Conservation (phyloP, 129 eudicot genomes). For the Artemisia argyi region DNA sequence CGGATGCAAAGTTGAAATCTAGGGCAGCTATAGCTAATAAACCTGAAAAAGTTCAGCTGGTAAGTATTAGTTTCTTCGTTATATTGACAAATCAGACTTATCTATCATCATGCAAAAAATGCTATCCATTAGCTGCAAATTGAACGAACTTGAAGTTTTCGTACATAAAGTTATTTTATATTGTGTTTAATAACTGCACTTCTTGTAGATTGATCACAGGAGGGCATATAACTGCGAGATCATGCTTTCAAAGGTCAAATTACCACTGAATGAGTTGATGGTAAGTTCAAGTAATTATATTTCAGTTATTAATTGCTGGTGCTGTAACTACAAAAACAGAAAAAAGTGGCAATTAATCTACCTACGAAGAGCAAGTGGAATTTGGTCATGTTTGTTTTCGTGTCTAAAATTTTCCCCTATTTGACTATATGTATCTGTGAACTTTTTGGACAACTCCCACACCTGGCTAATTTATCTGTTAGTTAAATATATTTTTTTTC, state of each 20-base stretch:
- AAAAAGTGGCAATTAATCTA: too few relatives aligned
- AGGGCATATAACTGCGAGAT: slow-evolving; percentile 96
- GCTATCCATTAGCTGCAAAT: too few relatives aligned
- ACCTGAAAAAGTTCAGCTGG: background rate
- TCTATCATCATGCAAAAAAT: background rate
- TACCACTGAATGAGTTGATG: slow-evolving; percentile 35
- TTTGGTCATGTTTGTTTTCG: background rate
- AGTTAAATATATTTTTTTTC: too few relatives aligned
- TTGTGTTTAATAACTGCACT: background rate
- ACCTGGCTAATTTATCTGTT: too few relatives aligned
- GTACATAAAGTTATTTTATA: too few relatives aligned
- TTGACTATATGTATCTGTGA: background rate
- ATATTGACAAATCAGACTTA: background rate
- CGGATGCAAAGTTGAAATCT: background rate
- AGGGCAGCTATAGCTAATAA: background rate
- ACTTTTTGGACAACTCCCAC: background rate
- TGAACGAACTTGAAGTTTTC: too few relatives aligned
- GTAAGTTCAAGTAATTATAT: slow-evolving; percentile 44
- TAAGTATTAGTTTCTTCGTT: background rate
- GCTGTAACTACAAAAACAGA: too few relatives aligned
- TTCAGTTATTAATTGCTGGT: background rate
- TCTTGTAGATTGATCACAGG: slow-evolving; percentile 76
- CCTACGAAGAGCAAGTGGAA: background rate
- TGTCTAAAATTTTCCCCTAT: background rate
- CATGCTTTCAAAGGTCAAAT: slow-evolving; percentile 78